Base-by-base conservation (phyloP, 2,329 filamentous ascomycete genomes). In the Hymenoscyphus albidus region DNA sequence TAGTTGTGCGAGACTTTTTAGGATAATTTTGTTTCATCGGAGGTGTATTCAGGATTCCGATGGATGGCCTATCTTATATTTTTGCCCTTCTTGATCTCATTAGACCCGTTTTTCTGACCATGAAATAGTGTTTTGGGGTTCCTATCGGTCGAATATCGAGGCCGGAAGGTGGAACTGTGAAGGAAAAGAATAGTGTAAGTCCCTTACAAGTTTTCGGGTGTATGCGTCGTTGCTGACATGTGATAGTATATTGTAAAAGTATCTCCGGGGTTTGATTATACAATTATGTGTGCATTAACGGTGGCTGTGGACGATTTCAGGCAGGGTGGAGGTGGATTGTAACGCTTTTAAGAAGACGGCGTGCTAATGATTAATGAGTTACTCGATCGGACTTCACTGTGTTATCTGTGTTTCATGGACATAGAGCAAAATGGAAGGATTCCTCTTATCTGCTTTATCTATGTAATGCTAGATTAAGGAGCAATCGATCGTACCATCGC, bases 121-220 rank as follows among this genome's bases (percentile, higher is more conserved):
- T 60, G 9, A 18, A 42, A 32, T 38, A 64, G 62, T 64, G 57
- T 40, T 59, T 60, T 56, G 62, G 62, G n/a, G 44, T 60, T 13
- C 62, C 32, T 18, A 64, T 64, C 14, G 62, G 62, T 2, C 58
- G 44, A 31, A 60, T 64, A 55, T 44, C 16, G 14, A 54, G 62
- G 58, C 62, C 57, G 42, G 48, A 60, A 14, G 35, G 35, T 22
- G 62, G 42, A 39, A 48, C 58, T 22, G n/a, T 51, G 5, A 59
- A 59, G 44, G 62, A 64, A 18, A 64, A 59, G 39, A 39, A 60
- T 42, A 60, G 42, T 57, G 62, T 60, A 32, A 57, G 62, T 64
- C 9, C 31, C 5, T 9, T 2, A 12, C 16, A 51, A 38, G 27
- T 12, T 51, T n/a, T 14, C n/a, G 5, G 40, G 16, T 18, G 14